These are phyloP conservation scores for Globisporangium apiculatum DNA, from an alignment of 352 stramenopile genomes.

Conservation along the genomic window DNA sequence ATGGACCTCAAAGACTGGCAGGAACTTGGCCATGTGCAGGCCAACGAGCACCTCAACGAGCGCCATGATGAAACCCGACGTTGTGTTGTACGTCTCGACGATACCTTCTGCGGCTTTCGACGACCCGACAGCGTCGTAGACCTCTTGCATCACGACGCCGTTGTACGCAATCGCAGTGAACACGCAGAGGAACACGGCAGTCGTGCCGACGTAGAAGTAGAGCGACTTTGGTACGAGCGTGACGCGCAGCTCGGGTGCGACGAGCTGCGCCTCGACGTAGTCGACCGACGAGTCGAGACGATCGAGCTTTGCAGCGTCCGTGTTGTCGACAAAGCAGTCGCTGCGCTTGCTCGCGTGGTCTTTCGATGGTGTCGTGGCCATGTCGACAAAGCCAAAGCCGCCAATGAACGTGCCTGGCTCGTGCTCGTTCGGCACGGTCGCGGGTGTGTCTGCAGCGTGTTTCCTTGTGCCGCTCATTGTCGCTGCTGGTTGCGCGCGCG, in stretches of 20 bases:
- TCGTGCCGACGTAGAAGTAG: conserved; percentile 1
- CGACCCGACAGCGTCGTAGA: conserved; percentile 8
- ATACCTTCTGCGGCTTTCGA: conserved; percentile 2
- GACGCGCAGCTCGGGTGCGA: conserved; percentile 1
- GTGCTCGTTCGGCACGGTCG: too few species aligned
- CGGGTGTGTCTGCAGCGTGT: too few species aligned
- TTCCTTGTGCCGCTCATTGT: too few species aligned
- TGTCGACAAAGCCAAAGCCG: not conserved
- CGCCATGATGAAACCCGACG: conserved; percentile 9
- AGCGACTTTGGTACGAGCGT: conserved; percentile 1
- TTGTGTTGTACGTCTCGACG: conserved; percentile 10
- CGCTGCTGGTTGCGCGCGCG: too few species aligned
- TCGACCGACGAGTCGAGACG: conserved; percentile 2
- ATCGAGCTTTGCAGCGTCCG: not conserved
- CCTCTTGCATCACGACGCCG: conserved; percentile 7
- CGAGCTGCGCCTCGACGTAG: not conserved
- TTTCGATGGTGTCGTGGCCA: not conserved
- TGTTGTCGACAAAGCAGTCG: not conserved
- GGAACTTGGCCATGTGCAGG: conserved; percentile 26
- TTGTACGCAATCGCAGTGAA: conserved; percentile 4
- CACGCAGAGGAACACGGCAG: not conserved
- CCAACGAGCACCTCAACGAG: conserved; percentile 35
- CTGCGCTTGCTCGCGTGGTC: not conserved
- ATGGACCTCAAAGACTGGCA: conserved; percentile 34
- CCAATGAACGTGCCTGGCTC: not conserved